phyloP scores from a whole-genome alignment of 192 early-diverging fungal species.

The Lunasporangiospora selenospora region DNA sequence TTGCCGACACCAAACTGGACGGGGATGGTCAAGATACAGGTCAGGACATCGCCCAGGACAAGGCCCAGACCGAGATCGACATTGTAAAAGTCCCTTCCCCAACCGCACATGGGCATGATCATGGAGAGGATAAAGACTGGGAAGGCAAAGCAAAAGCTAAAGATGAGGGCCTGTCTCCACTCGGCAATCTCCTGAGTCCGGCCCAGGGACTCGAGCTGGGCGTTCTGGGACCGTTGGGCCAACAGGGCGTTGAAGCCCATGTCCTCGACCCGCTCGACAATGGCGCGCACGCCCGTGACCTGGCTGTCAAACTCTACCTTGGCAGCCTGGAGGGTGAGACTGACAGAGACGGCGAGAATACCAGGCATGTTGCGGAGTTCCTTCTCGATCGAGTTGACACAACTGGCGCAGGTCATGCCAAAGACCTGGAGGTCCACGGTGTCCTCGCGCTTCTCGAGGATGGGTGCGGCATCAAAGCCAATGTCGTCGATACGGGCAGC shows the following conservation, averaged over 20 bases:
- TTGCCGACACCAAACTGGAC: slow-evolving; percentile 91
- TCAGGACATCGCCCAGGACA: slow-evolving; percentile 67
- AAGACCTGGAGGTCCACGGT: slow-evolving; percentile 81
- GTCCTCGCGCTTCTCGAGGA: slow-evolving; percentile 58
- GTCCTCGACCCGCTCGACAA: slow-evolving; percentile 81
- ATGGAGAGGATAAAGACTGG: slow-evolving; percentile 86
- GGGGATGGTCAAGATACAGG: slow-evolving; percentile 84
- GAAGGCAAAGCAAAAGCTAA: slow-evolving; percentile 73
- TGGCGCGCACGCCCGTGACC: slow-evolving; percentile 72
- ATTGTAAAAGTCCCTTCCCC: slow-evolving; percentile 28
- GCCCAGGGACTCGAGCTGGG: slow-evolving; percentile 88
- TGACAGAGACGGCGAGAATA: slow-evolving; percentile 71
- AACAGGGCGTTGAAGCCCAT: slow-evolving; percentile 84
- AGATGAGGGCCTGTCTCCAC: slow-evolving; percentile 76
- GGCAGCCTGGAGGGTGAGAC: slow-evolving; percentile 79
- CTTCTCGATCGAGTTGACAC: slow-evolving; percentile 81
- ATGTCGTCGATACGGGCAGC: slow-evolving; percentile 71
- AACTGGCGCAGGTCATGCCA: slow-evolving; percentile 92
- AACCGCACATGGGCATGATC: slow-evolving; percentile 66
- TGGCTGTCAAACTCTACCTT: slow-evolving; percentile 72
- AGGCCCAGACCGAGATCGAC: slow-evolving; percentile 66
- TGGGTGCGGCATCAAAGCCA: slow-evolving; percentile 73
- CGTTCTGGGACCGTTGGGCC: slow-evolving; percentile 65
- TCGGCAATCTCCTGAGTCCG: slow-evolving; percentile 85
- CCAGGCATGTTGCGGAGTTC: slow-evolving; percentile 62